Evolutionary conservation across 345 rosid genomes (phyloP).

Genomic region (Sonneratia caseolaris): DNA sequence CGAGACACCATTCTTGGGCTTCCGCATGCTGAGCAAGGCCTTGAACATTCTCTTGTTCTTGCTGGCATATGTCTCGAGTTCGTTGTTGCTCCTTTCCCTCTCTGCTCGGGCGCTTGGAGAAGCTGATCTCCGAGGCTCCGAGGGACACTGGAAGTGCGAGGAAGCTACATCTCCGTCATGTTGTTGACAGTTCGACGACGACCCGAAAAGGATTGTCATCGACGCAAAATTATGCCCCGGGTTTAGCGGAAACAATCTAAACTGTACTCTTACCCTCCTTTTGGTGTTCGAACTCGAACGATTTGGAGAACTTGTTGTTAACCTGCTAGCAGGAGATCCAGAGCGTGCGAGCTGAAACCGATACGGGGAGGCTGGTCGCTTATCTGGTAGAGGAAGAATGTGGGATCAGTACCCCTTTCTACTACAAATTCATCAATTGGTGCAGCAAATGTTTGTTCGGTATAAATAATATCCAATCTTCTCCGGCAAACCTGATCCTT

Average conservation of each 20-base stretch:
- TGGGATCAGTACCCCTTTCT: neutral
- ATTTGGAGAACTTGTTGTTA: conserved; percentile 32
- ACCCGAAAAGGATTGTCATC: neutral
- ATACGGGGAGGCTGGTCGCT: conserved; percentile 40
- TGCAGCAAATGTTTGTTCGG: neutral
- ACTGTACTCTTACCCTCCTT: conserved; percentile 25
- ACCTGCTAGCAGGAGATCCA: conserved; percentile 40
- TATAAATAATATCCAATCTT: neutral
- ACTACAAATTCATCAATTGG: neutral
- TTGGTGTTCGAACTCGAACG: conserved; percentile 4
- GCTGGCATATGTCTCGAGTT: conserved; percentile 29
- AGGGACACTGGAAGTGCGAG: conserved; percentile 23
- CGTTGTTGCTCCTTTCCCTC: conserved; percentile 24
- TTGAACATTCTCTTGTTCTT: conserved; percentile 48
- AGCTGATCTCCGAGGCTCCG: conserved; percentile 38
- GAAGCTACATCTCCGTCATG: neutral
- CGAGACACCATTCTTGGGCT: conserved; percentile 29
- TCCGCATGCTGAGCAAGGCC: conserved; percentile 64
- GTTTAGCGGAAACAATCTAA: neutral
- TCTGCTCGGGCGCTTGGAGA: conserved; percentile 25
- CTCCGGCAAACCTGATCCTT: conserved; percentile 24
- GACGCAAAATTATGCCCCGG: neutral
- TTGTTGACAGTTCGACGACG: neutral
- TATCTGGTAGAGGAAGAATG: conserved; percentile 24
- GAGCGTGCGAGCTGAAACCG: conserved; percentile 34